Base-by-base conservation (phyloP, 2,329 filamentous ascomycete genomes). In the Sporothrix brasiliensis region DNA sequence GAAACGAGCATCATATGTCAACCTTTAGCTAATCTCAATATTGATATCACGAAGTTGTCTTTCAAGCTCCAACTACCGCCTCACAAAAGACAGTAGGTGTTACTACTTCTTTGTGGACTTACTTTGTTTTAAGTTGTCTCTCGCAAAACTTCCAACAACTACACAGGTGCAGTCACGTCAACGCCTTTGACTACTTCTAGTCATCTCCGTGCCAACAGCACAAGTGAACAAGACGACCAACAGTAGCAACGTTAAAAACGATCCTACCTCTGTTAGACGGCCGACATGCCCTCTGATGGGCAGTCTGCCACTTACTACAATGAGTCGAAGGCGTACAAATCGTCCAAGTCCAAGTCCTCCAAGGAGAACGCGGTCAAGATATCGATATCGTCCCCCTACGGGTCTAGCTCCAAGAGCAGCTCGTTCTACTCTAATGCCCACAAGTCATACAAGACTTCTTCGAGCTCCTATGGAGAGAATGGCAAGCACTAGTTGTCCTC, bases 311-410 rank as follows among this genome's bases (percentile, higher is more conserved):
- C n/a, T 13, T 24, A 24, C 39, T 63, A 19, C 13, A 47, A 7
- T 21, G 34, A 61, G 58, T 24, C 58, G 4, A 44, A 61, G 39
- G 44, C 39, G n/a, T 13, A 27, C 13, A 63, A 27, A 4, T 27
- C 5, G 21, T 47, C 39, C 13, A 61, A 27, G 4, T 47, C 39
- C 39, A 47, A 24, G 5, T 47, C 39, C n/a, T 27, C 21, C n/a
- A 47, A 27, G n/a, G 39, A 63, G n/a, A 63, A 63, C 39, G 27
- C 58, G 41, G 58, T 63, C 58, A 24, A 27, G 13, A 47, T 47
- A 9, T 63, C 58, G 13, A 47, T 47, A 9, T 63, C 58, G 21
- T 47, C 39, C 41, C 58, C 16, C 39, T 47, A 13, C 13, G 21
- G 21, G 4, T 47, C 58, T 0, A 47, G 39, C 58, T 63, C 58